A percentile compares a stretch with the other conserved stretches of the same genome.
phyloP scores from a whole-genome alignment of 352 stramenopile species.

The Globisporangium carolinianum region DNA sequence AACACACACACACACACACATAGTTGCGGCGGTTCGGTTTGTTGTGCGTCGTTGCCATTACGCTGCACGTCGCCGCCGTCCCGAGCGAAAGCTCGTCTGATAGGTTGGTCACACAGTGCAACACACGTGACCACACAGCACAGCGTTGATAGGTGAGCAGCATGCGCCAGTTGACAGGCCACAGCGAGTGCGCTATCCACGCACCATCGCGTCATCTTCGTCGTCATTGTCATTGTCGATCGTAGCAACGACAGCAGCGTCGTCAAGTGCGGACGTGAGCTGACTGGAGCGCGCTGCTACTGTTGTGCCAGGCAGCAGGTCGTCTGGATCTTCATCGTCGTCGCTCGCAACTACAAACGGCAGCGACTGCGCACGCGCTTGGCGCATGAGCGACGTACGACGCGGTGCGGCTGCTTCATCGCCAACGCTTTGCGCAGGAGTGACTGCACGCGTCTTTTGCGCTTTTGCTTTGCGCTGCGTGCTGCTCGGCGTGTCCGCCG shows the following conservation, averaged over 20 bases:
- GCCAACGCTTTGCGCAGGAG: conserved; percentile 1
- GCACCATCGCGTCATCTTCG: conserved; percentile 13
- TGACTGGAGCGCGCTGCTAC: conserved; percentile 23
- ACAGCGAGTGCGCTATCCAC: neutral
- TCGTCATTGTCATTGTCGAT: conserved; percentile 1
- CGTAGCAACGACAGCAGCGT: neutral
- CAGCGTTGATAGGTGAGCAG: too few species aligned
- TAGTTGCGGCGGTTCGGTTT: too few species aligned
- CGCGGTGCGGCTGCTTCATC: conserved; percentile 16
- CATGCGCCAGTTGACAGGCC: neutral
- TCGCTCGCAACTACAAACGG: conserved; percentile 50
- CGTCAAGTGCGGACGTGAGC: neutral
- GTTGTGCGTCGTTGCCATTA: neutral
- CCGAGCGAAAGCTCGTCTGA: conserved; percentile 9
- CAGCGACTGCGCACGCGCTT: conserved; percentile 28
- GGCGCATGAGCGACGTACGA: conserved; percentile 46
- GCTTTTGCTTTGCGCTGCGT: conserved; percentile 11
- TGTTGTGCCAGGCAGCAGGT: conserved; percentile 21
- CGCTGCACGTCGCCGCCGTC: neutral
- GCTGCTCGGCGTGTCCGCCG: conserved; percentile 6
- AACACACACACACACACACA: too few species aligned
- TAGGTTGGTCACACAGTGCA: too few species aligned
- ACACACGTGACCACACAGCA: too few species aligned
- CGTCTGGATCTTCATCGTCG: conserved; percentile 34
- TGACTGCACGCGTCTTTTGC: neutral